These are phyloP conservation scores for Tephrocybe sp. DNA, from an alignment of 768 basidiomycete species.

Conservation along the genomic window DNA sequence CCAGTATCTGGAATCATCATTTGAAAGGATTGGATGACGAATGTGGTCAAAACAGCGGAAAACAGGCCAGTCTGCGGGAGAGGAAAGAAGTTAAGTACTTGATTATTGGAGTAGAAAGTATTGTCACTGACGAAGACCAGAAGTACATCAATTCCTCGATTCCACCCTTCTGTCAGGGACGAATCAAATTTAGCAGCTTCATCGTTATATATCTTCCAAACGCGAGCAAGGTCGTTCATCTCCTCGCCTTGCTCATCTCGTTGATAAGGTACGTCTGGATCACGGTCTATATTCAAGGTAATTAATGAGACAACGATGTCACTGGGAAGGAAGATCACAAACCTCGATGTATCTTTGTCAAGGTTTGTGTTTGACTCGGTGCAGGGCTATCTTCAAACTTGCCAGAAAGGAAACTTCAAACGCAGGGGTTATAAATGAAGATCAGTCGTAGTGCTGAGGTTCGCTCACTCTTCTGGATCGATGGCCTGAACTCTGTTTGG, in stretches of 20 bases:
- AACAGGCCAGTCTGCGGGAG: slow-evolving; percentile 38
- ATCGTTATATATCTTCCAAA: slow-evolving; percentile 45
- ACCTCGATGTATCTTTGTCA: neutral
- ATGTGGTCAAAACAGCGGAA: slow-evolving; percentile 43
- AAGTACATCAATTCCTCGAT: slow-evolving; percentile 43
- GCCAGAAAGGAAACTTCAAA: neutral
- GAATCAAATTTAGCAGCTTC: slow-evolving; percentile 36
- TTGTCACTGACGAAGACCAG: slow-evolving; percentile 40
- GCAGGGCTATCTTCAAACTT: neutral
- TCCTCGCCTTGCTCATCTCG: slow-evolving; percentile 34
- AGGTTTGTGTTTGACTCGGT: neutral
- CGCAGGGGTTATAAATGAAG: neutral
- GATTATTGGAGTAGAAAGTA: neutral
- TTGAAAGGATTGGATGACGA: slow-evolving; percentile 43
- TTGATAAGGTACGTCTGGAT: slow-evolving; percentile 2
- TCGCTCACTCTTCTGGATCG: slow-evolving; percentile 10
- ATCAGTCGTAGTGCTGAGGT: neutral
- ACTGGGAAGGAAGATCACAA: neutral
- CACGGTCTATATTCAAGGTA: neutral
- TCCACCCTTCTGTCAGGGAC: slow-evolving; percentile 35
- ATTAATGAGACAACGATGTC: neutral
- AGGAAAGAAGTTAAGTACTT: neutral
- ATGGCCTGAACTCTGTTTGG: slow-evolving; percentile 3
- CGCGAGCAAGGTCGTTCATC: slow-evolving; percentile 30
- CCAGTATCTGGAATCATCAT: slow-evolving; percentile 32